phyloP scores from a whole-genome alignment of 257 asterid genomes.

The Forsythia viridissima region DNA sequence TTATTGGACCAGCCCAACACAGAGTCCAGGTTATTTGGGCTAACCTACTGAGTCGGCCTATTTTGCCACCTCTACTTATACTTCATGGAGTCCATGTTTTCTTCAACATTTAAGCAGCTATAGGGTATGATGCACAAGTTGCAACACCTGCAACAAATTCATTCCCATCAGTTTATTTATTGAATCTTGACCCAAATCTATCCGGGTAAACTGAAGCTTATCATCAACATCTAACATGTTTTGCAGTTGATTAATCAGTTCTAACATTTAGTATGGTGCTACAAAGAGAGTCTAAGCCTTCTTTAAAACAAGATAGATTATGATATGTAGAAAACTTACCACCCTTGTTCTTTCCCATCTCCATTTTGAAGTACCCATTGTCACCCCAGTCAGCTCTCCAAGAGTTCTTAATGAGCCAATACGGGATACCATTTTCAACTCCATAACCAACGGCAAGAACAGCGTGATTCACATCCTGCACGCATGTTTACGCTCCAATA shows the following conservation, averaged over 20 bases:
- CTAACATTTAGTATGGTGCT: not conserved
- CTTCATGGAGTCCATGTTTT: no score
- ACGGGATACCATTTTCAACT: conserved; percentile 44
- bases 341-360: conserved; percentile 55
- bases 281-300: not conserved
- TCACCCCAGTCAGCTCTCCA: conserved; percentile 58
- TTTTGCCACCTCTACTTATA: no score
- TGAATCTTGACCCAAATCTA: no score
- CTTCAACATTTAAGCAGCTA: conserved; percentile 26
- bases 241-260: no score
- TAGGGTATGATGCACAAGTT: conserved; percentile 53
- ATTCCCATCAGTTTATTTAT: not conserved
- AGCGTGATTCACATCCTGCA: no score
- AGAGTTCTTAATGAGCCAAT: conserved; percentile 56
- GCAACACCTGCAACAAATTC: conserved; percentile 36
- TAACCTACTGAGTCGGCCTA: no score
- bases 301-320: not conserved
- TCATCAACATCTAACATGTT: no score
- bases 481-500: no score
- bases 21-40: no score
- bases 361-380: conserved; percentile 53
- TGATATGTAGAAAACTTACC: no score
- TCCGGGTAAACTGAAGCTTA: no score
- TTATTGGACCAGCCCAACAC: no score
- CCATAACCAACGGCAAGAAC: conserved; percentile 60